Conservation (phyloP, 1,139 yeast genomes). For the Geotrichum cucujoidarum region DNA sequence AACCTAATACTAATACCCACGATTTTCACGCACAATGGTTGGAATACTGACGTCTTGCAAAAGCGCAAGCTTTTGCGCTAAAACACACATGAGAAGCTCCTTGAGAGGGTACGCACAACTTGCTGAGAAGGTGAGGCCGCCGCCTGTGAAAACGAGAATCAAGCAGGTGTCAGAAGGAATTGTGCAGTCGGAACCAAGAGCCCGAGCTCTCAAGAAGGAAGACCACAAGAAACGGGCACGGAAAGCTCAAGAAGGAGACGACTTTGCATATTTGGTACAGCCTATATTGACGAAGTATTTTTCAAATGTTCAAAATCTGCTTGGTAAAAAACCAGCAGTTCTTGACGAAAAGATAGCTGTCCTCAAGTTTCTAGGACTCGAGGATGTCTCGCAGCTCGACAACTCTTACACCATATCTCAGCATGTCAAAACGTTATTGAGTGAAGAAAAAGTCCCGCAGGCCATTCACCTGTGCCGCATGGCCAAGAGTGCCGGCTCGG, state of each 20-base stretch:
- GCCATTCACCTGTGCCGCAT: slow-evolving; percentile 19
- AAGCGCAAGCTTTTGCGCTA: too few relatives aligned
- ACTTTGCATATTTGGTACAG: slow-evolving; percentile 12
- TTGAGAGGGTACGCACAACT: too few relatives aligned
- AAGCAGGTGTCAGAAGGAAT: too few relatives aligned
- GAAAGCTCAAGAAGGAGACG: slow-evolving; percentile 9
- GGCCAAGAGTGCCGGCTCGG: slow-evolving; percentile 17
- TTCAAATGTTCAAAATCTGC: slow-evolving; percentile 7
- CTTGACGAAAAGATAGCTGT: slow-evolving; percentile 14
- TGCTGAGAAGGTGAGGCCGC: too few relatives aligned
- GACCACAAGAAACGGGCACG: slow-evolving; percentile 12
- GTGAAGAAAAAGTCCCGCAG: slow-evolving; percentile 9
- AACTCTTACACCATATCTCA: slow-evolving; percentile 15
- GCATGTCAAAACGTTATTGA: slow-evolving; percentile 11
- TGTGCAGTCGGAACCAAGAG: too few relatives aligned
- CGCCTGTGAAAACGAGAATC: too few relatives aligned
- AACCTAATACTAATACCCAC: too few relatives aligned
- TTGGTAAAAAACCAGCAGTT: slow-evolving; percentile 8
- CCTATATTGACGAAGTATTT: slow-evolving; percentile 17
- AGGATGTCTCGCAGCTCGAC: slow-evolving; percentile 10
- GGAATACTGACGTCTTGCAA: too few relatives aligned
- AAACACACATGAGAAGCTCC: too few relatives aligned
- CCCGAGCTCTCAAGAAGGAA: too few relatives aligned
- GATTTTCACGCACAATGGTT: too few relatives aligned
- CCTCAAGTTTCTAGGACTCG: slow-evolving; percentile 15